Conservation (phyloP, 129 eudicot genomes). For the Flaveria ramosissima region DNA sequence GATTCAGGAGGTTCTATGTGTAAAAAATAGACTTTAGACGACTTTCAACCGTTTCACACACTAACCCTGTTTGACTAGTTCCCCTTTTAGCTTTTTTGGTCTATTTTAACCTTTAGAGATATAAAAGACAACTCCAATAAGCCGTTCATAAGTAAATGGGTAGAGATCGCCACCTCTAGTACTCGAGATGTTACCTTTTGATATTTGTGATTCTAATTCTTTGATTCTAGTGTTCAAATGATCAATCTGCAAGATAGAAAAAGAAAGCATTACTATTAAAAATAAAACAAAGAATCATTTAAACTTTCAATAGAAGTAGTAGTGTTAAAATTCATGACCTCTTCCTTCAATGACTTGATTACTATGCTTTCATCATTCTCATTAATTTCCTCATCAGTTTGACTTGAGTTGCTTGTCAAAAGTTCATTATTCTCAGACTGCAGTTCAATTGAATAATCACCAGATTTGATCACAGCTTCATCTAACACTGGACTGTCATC, state of each 20-base stretch:
- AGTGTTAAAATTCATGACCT: constrained; percentile 46
- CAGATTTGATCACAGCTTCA: constrained; percentile 24
- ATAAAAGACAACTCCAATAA: not conserved
- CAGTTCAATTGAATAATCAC: constrained; percentile 16
- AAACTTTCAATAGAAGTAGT: not conserved
- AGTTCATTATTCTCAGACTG: constrained; percentile 30
- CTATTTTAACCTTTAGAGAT: not conserved
- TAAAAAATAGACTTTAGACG: not conserved
- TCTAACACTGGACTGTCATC: constrained; percentile 23
- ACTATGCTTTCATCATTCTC: constrained; percentile 41
- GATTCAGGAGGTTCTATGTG: not conserved
- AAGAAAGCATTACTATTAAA: not conserved
- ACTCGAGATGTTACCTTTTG: constrained; percentile 39
- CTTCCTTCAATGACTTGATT: constrained; percentile 57
- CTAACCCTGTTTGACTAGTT: not conserved
- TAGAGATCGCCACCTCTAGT: not conserved
- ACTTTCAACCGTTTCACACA: constrained; percentile 1
- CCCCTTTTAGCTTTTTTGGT: constrained; percentile 6
- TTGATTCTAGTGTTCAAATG: constrained; percentile 53
- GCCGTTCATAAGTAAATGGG: not conserved
- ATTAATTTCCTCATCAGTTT: constrained; percentile 31
- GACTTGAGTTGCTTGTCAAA: constrained; percentile 20
- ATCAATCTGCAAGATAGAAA: constrained; percentile 50
- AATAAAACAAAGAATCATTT: constrained; percentile 16
- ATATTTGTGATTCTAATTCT: constrained; percentile 61